Base-by-base conservation (phyloP, 1,284 basidiomycete species). In the Calocybe gambosa region DNA sequence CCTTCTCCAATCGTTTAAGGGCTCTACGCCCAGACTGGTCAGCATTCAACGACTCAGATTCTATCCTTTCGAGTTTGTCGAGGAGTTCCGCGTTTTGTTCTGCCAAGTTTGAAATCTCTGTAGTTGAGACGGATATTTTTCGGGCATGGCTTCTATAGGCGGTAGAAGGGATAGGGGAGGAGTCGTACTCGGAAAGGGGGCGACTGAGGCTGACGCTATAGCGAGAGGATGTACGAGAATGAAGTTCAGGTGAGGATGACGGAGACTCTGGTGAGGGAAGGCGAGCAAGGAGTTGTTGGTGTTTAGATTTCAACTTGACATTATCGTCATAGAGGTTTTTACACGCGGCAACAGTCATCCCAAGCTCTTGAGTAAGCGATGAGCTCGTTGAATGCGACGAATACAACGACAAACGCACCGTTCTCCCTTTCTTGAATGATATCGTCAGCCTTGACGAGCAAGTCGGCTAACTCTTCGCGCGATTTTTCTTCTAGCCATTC, bases 61-160 rank as follows among this genome's bases (percentile, higher is more conserved):
- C 85, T 18, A 93, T 72, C 49, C 76, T 75, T 58, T 88, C 81
- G 5, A 93, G 70, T 53, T 88, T 86, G 18, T 75, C 64, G 5
- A 87, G 67, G 13, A 93, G 78, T 49, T 90, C 84, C 0, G 83
- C 80, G 58, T 93, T 93, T 64, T 91, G 86, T 56, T 89, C 85
- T 0, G 82, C 77, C 20, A 93, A 75, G 5, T 73, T 68, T 2
- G 79, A 76, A 20, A 91, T 71, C 47, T 89, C 85, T n/a, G 72
- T 64, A 0, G 79, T 78, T 2, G 82, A 80, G 45, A 85, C 76
- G 29, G 84, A 82, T 29, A 85, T 71, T 42, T 76, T 72, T 35
- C 78, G 75, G 2, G 64, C 54, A 54, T 72, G 78, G 20, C 67
- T 63, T 33, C 60, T 60, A 46, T 58, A 62, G 31, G n/a, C 15